Base-by-base conservation (phyloP, 2,329 filamentous ascomycete species). In the Mycogone perniciosa region DNA sequence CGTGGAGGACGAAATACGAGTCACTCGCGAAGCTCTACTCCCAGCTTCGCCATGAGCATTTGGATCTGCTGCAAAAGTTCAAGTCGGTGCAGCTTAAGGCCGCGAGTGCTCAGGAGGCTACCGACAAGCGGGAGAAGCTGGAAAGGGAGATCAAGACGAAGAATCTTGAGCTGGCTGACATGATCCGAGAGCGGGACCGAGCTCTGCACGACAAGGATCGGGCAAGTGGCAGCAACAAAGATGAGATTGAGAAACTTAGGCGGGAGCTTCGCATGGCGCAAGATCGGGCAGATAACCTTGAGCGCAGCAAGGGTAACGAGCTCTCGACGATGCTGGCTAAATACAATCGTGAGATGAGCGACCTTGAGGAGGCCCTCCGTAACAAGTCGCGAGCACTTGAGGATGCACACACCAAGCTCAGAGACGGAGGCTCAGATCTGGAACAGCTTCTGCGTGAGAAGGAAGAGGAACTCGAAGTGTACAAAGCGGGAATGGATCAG, bases 61-160 rank as follows among this genome's bases (percentile, higher is more conserved):
- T 99, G 31, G 92, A 97, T 63, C 80, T 99, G 10, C 75, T 99
- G 41, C 89, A 96, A 64, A 97, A 95, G 65, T 97, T 96, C 73
- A 99, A 99, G 78, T 79, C 85, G 6, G 88, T 96, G 35, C 95
- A 97, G 68, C 79, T 97, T 56, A 99, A 97, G 76, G 93, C 93
- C 2, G 90, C 92, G 11, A 97, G 91, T 5, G 93, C 93, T 0
- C 92, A 97, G 66, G 93, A 99, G 72, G 93, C 93, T 1, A 96
- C 97, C 56, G 93, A 97, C 51, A 85, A 82, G 60, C 85, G 92
- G 7, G 93, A 99, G 73, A 96, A 95, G 75, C 79, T 99, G 47
- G 90, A 97, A 73, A 86, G 92, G 33, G 93, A 99, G 72, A 87
- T 99, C 67, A 99, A 99, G 80, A 96, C 92, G 31, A 99, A 99